Base-by-base conservation (phyloP, 2,329 filamentous ascomycete genomes). In the Penicillium sp. region DNA sequence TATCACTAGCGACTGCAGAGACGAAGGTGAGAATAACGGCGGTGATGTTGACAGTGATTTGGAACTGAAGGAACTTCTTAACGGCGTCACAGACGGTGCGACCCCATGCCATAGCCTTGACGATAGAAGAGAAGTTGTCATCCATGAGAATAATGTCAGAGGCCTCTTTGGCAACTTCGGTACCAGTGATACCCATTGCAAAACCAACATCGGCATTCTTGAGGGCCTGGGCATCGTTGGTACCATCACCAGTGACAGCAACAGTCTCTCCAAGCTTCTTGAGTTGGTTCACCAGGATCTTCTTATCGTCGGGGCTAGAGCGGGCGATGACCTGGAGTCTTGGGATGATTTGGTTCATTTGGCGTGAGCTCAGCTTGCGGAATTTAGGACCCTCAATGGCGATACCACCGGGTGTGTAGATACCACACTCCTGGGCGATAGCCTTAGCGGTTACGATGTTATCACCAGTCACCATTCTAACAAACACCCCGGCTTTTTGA, bases 101-200 rank as follows among this genome's bases (percentile, higher is more conserved):
- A 50, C 90, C 90, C 90, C 90, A 93, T 66, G 89, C 88, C 65
- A 93, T 81, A 15, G 90, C 90, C 75, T 91, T 91, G 63, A 93
- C 88, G 60, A 93, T 93, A n/a, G 89, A 92, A 29, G 86, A 83
- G 75, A 93, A 93, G 77, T 93, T 93, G 75, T 93, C 90, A 70
- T 93, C 90, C 89, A 93, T 92, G 15, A 93, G 80, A 66, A 93
- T 91, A 60, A 93, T 93, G 38, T 89, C 88, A 8, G 90, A 93
- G 1, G 90, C 90, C 74, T 93, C 89, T 75, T 93, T 93, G 46
- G 90, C 90, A 40, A 93, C 89, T 73, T 93, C 90, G 0, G 90
- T 93, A 60, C 90, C 90, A 15, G 89, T 84, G 53, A 93, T 90
- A 64, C 90, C 90, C 90, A 93, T 93, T 19, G 89, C 91, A 75